Evolutionary conservation across 352 stramenopile genomes (phyloP), one percentile per base, ranked within the genome.

Genomic region (Phytophthora cajani): DNA sequence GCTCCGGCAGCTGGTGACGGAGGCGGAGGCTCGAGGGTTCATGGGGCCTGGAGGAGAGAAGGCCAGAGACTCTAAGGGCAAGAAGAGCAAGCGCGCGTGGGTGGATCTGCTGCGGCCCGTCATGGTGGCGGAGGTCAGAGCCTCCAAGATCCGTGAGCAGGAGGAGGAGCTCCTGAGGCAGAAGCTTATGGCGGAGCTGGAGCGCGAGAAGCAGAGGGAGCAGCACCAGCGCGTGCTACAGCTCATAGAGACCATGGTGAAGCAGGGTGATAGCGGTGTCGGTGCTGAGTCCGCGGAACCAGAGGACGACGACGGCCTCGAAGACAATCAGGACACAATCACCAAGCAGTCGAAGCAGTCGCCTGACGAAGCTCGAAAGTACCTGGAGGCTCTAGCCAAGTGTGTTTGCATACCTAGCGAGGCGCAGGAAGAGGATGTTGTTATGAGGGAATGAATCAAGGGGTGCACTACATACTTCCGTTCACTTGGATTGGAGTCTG

Each of bases 21-120:
- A 93, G 55, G 83, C 78, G 11, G 73, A 88, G 42, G 74, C 64
- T 6, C 69, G 82, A 19, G 82, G 80, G 3, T 52, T 91, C 33
- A 9, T 67, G 0, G 52, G 49, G 30, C 56, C 57, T 12, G 66
- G 77, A 51, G 80, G 77, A 60, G 67, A 74, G 16, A 72, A 76
- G 27, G 62, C 65, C 5, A 74, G 63, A 14, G 77, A 83, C 33
- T 67, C 40, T 14, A 88, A 78, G 25, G 80, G 77, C 47, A 91
- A 89, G 62, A 90, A 82, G 62, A 85, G 76, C 54, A 93, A 93
- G 56, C 71, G 80, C 17, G 78, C 73, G 14, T 90, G 84, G 80
- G 72, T 91, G 51, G 75, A 87, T 42, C 59, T 76, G 23, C 69
- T 93, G 12, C 62, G 77, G 53, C 74, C 74, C 0, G 42, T 78